A percentile compares a stretch with the other conserved stretches of the same genome.
These are phyloP conservation scores for Xerocomus nothofagi DNA, from an alignment of 1,284 basidiomycete genomes.

Conservation along the genomic window DNA sequence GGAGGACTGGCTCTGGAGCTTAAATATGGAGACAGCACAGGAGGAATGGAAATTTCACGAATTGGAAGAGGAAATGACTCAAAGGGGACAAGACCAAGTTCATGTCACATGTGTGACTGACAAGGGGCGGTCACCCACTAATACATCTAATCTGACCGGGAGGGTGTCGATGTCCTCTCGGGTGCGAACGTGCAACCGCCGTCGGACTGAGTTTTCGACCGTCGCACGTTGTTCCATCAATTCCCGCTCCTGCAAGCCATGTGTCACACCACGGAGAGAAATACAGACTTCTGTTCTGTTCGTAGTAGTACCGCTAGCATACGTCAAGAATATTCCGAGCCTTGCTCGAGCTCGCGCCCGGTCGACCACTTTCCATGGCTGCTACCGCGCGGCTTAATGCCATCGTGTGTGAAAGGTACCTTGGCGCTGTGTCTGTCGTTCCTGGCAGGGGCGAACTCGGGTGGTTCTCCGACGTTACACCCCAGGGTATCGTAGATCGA, in stretches of 20 bases:
- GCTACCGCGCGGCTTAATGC: not conserved
- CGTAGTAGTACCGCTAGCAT: too few species aligned
- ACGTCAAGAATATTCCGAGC: too few species aligned
- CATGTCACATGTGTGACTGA: conserved; percentile 30
- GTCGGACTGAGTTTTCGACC: too few species aligned
- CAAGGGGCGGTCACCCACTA: not conserved
- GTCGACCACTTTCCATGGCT: conserved; percentile 4
- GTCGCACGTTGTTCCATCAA: too few species aligned
- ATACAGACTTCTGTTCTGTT: too few species aligned
- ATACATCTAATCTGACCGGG: conserved; percentile 13
- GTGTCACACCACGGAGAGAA: too few species aligned
- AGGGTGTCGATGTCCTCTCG: not conserved
- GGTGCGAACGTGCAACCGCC: conserved; percentile 15
- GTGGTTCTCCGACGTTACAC: not conserved
- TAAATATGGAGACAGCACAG: conserved; percentile 40
- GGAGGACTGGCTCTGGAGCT: conserved; percentile 20
- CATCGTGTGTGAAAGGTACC: conserved; percentile 19
- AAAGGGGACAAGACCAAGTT: conserved; percentile 29
- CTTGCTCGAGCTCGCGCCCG: too few species aligned
- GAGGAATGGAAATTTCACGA: conserved; percentile 39
- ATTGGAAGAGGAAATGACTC: conserved; percentile 37
- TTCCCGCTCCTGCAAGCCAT: too few species aligned
- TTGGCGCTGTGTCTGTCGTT: conserved; percentile 11
- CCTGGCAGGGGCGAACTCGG: conserved; percentile 7
- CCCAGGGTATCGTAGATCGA: conserved; percentile 21